Evolutionary conservation across 2,329 filamentous ascomycete genomes (phyloP), one percentile per base, ranked within the genome.

Genomic region (Teratosphaeria epicoccoides): DNA sequence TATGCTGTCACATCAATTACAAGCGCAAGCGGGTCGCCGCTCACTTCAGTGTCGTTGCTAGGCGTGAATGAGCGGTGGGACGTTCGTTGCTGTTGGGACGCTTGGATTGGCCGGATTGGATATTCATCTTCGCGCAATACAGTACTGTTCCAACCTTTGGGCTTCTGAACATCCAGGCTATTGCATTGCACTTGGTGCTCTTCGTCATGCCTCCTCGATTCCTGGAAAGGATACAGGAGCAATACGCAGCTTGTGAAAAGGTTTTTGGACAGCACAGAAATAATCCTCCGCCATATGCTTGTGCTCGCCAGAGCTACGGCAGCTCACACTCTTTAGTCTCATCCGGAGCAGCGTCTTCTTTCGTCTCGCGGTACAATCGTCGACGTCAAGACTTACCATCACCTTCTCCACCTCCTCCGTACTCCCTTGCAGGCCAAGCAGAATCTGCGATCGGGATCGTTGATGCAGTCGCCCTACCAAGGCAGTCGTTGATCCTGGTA

Each of bases 401-500:
- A 14, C 48, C 47, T 23, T 24, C 51, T 29, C n/a, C 52, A 47
- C 28, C 33, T 10, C 47, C 26, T n/a, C 47, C 20, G 14, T 33
- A 43, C 25, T 43, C 22, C 17, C 26, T 9, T 10, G 11, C 9
- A 5, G 33, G 43, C 24, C 47, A 22, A 12, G 7, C 17, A 14
- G 17, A 10, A n/a, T 10, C 22, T 20, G 33, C 4, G 17, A 20
- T n/a, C 14, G 33, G 9, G 17, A 20, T n/a, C 14, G 10, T 24
- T 24, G 47, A 49, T 20, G 44, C 25, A 20, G 22, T 23, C 6
- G 54, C 54, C n/a, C 37, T 61, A 12, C 52, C 57, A 24, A 50
- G 45, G 24, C 56, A 53, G 46, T 55, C 55, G 11, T 55, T 58
- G 22, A 53, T 64, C 25, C 54, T 64, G 6, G 57, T 64, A 46